These are phyloP conservation scores for Fusarium pseudocircinatum DNA, from an alignment of 2,329 filamentous ascomycete species.

Conservation along the genomic window DNA sequence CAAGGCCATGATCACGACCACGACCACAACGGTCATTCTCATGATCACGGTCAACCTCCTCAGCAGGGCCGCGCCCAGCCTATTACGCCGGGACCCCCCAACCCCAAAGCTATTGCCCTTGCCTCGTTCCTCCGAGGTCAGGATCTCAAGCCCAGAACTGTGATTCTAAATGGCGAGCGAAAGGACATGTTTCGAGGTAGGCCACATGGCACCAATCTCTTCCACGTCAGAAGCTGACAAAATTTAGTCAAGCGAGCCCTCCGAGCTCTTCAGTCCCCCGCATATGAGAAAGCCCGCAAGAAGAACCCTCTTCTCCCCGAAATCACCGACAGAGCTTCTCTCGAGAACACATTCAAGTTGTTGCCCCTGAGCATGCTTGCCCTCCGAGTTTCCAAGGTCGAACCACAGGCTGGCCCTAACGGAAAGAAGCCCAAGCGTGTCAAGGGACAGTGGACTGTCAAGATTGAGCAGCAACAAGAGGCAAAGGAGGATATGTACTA, in stretches of 20 bases:
- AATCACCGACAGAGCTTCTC: constrained; percentile 86
- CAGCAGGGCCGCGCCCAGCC: constrained; percentile 66
- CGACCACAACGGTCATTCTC: constrained; percentile 10
- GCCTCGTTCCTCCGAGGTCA: constrained; percentile 88
- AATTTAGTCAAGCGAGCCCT: constrained; percentile 90
- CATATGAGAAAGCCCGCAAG: constrained; percentile 87
- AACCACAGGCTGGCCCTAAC: constrained; percentile 69
- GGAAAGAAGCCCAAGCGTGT: constrained; percentile 84
- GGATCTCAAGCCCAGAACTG: constrained; percentile 87
- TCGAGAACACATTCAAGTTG: constrained; percentile 94
- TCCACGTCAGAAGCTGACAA: constrained; percentile 4
- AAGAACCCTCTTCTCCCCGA: constrained; percentile 91
- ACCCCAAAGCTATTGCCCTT: constrained; percentile 87
- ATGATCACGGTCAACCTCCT: constrained; percentile 41
- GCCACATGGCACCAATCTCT: constrained; percentile 7
- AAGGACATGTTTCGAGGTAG: constrained; percentile 98
- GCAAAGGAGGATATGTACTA: constrained; percentile 90
- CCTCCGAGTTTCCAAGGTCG: constrained; percentile 83
- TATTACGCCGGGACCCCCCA: constrained; percentile 81
- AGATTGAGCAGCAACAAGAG: constrained; percentile 96
- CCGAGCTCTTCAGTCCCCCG: constrained; percentile 86
- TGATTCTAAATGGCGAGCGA: constrained; percentile 93
- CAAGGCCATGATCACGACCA: constrained; percentile 42
- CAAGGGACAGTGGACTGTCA: constrained; percentile 96
- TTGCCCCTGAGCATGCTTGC: constrained; percentile 94